Base-by-base conservation (phyloP, 2,329 filamentous ascomycete genomes). In the Alternaria postmessia region DNA sequence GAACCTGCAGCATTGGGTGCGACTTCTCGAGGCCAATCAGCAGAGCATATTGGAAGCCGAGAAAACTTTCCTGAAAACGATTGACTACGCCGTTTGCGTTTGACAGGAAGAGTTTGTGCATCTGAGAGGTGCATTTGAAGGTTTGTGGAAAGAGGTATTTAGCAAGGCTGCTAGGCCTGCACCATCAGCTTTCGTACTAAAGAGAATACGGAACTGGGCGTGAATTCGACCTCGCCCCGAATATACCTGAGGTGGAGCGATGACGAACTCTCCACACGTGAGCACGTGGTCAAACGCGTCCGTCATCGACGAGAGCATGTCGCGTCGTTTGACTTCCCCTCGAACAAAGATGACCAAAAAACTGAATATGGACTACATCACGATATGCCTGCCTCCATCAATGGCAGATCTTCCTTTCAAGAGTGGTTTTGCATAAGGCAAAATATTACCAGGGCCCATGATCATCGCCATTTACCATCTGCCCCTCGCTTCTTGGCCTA, bases 161-260 rank as follows among this genome's bases (percentile, higher is more conserved):
- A 54, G 26, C 6, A 28, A 18, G 11, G 24, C 32, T 16, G 9
- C 3, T 2, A 46, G 41, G 18, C 51, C 30, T 16, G 1, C 16
- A 12, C 39, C 41, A 32, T 28, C 39, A 5, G 28, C 9, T 0
- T 46, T 54, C 2, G 28, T 44, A 28, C 18, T 12, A 16, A 54
- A n/a, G 30, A 36, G 41, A n/a, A 9, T 54, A 6, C 20, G 30
- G 4, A 54, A 20, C 2, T 22, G n/a, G 2, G 2, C 7, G 5
- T 14, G 0, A 22, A 3, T 4, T 1, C 1, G 4, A 18, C 28
- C 9, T 30, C 0, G 9, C 8, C 1, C 9, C 8, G 28, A 30
- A 11, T 11, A 30, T 30, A 6, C 28, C 0, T 11, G 28, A 11
- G 28, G 9, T 30, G 8, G 28, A 2, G 28, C 9, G 28, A 30